Evolutionary conservation across 139 green algal species (phyloP).

Genomic region (Chlamydomonas sphaeroides): DNA sequence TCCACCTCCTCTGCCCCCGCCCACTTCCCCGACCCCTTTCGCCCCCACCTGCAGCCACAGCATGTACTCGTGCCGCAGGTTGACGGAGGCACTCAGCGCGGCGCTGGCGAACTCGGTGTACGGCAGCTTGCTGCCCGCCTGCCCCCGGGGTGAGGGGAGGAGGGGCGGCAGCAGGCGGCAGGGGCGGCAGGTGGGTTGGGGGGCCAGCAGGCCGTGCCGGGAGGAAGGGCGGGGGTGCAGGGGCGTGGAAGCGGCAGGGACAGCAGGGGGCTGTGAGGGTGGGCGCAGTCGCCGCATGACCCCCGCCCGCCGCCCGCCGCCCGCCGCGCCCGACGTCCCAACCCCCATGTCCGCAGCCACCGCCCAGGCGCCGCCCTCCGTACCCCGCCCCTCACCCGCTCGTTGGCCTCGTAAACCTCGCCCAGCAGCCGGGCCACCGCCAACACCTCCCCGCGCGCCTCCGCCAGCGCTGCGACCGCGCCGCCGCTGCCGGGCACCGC

Average conservation of each 20-base stretch:
- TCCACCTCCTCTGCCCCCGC: too few species aligned
- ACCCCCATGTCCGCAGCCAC: too few species aligned
- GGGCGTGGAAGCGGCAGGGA: not conserved
- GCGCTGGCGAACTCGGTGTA: constrained; percentile 63
- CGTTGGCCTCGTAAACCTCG: constrained; percentile 64
- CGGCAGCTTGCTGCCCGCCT: constrained; percentile 40
- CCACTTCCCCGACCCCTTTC: too few species aligned
- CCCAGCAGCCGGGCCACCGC: constrained; percentile 59
- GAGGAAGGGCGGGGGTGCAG: too few species aligned
- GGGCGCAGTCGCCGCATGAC: not conserved
- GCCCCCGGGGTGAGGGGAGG: not conserved
- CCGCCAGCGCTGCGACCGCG: constrained; percentile 15
- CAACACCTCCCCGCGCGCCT: constrained; percentile 44
- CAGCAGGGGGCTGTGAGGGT: too few species aligned
- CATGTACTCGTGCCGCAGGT: constrained; percentile 73
- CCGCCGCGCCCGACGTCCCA: too few species aligned
- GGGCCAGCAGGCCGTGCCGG: too few species aligned
- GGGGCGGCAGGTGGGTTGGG: not conserved
- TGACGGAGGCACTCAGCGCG: not conserved
- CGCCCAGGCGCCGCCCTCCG: not conserved
- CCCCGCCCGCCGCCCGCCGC: not conserved
- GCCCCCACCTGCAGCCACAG: constrained; percentile 23
- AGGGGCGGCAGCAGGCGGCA: not conserved
- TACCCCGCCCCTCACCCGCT: not conserved
- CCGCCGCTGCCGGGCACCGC: not conserved